Conservation (phyloP, 345 rosid species). For the Eucalyptus brandiana region DNA sequence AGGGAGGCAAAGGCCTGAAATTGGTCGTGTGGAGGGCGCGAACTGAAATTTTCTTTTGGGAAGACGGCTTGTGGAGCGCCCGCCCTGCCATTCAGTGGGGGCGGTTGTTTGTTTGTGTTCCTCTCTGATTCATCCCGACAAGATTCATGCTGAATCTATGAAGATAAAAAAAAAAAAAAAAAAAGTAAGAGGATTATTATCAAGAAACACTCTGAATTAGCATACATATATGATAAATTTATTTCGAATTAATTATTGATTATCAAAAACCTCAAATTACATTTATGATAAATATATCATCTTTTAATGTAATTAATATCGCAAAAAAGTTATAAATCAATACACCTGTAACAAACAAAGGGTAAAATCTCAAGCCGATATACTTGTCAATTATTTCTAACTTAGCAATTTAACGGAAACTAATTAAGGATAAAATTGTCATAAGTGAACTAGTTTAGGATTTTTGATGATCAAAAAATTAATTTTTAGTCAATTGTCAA, state of each 20-base stretch:
- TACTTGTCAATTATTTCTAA: too few relatives aligned
- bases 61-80: neutral
- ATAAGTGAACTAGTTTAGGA: too few relatives aligned
- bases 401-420: too few relatives aligned
- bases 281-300: too few relatives aligned
- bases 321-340: too few relatives aligned
- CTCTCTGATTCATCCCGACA: neutral
- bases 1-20: neutral
- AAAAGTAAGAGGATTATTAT: too few relatives aligned
- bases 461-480: too few relatives aligned
- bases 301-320: too few relatives aligned
- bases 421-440: too few relatives aligned
- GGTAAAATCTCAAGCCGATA: fast-evolving
- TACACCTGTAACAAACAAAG: fast-evolving
- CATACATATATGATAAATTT: fast-evolving
- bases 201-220: fast-evolving
- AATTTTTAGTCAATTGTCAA: too few relatives aligned
- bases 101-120: neutral
- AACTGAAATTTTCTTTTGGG: neutral
- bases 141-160: neutral
- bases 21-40: neutral
- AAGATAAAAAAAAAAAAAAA: neutral
- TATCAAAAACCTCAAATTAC: too few relatives aligned
- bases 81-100: neutral
- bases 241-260: too few relatives aligned